Evolutionary conservation across 176 grass and related monocot species (phyloP).

Genomic region (Eleusine coracana): DNA sequence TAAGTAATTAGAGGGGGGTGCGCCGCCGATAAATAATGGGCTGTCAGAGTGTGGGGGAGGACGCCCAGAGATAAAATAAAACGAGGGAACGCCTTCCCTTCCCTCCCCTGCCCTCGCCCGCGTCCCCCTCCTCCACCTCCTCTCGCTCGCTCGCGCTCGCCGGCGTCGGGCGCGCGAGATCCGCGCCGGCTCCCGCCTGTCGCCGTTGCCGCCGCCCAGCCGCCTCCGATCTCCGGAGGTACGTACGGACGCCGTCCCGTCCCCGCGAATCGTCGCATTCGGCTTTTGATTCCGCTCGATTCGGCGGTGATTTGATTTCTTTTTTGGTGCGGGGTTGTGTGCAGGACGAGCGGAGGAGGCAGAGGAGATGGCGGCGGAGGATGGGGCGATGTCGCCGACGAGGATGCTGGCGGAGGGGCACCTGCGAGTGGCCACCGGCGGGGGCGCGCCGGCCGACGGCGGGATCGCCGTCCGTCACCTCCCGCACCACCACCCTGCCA

Average conservation of each 20-base stretch:
- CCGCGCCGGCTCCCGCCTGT: slow-evolving; percentile 31
- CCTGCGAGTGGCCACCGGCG: slow-evolving; percentile 58
- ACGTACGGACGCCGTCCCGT: neutral
- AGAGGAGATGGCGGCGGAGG: slow-evolving; percentile 59
- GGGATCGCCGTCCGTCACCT: slow-evolving; percentile 70
- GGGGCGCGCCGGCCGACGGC: slow-evolving; percentile 52
- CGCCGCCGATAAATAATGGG: neutral
- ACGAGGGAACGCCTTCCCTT: neutral
- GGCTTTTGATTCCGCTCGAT: neutral
- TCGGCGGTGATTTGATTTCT: slow-evolving; percentile 4
- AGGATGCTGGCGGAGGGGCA: slow-evolving; percentile 68
- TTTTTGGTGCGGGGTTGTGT: neutral
- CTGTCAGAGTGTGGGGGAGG: neutral
- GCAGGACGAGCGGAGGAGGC: slow-evolving; percentile 45
- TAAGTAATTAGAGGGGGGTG: neutral
- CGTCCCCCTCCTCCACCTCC: neutral
- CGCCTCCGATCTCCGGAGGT: slow-evolving; percentile 56
- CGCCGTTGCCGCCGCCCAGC: neutral
- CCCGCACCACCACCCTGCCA: slow-evolving; percentile 51
- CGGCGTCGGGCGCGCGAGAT: slow-evolving; percentile 39
- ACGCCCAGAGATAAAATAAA: slow-evolving; percentile 38
- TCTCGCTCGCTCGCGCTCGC: neutral
- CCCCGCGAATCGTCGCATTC: neutral
- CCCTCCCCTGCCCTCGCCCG: neutral
- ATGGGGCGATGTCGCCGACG: slow-evolving; percentile 57